A percentile compares a stretch with the other conserved stretches of the same genome.
Conservation (phyloP, 2,329 filamentous ascomycete genomes). For the Trichoderma sp. region DNA sequence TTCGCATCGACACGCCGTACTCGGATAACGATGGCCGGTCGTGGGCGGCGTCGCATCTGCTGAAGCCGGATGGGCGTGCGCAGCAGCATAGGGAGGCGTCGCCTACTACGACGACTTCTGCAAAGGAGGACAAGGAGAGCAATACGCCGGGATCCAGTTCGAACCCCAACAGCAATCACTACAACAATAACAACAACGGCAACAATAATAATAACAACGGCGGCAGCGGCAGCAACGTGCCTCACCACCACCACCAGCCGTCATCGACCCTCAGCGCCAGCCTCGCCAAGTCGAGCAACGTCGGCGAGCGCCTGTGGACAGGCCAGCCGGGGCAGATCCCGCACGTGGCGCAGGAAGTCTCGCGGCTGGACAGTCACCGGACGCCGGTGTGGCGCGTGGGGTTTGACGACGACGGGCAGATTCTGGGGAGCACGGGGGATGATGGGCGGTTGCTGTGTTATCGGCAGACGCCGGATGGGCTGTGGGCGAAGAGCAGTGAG, state of each 20-base stretch:
- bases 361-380: constrained; percentile 67
- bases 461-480: constrained; percentile 60
- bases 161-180: constrained; percentile 31
- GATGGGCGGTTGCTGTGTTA: constrained; percentile 70
- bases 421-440: constrained; percentile 76
- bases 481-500: constrained; percentile 64
- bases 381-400: constrained; percentile 76
- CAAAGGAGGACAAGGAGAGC: constrained; percentile 35
- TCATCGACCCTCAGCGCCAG: constrained; percentile 57
- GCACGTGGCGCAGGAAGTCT: constrained; percentile 66
- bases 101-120: constrained; percentile 28
- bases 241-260: constrained; percentile 41
- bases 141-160: constrained; percentile 35
- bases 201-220: background rate
- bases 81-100: constrained; percentile 33
- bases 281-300: constrained; percentile 53
- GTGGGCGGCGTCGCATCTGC: constrained; percentile 54
- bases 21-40: constrained; percentile 52
- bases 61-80: constrained; percentile 42
- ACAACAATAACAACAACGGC: too few relatives aligned
- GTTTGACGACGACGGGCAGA: constrained; percentile 71
- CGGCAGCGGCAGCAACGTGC: background rate
- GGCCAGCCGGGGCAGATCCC: constrained; percentile 67
- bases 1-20: constrained; percentile 70
- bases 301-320: constrained; percentile 55